Conservation (phyloP, 371 early-diverging fungal genomes). For the Rhizomucor miehei region DNA sequence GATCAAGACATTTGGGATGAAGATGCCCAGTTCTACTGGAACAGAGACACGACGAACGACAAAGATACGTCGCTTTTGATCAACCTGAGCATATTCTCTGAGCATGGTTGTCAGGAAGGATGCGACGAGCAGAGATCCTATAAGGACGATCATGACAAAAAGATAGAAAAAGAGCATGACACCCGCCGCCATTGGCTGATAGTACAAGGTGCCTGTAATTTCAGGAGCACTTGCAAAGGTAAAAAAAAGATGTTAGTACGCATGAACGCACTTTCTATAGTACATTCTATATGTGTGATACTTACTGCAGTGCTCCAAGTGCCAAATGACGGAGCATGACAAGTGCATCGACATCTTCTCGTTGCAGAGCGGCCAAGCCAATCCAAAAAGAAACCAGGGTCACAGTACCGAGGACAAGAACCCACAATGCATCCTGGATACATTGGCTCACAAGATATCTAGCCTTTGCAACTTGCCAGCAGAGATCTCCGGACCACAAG, state of each 20-base stretch:
- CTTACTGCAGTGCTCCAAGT: slow-evolving; percentile 49
- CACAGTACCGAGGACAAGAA: slow-evolving; percentile 16
- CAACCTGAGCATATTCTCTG: slow-evolving; percentile 16
- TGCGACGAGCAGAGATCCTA: slow-evolving; percentile 29
- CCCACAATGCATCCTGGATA: slow-evolving; percentile 30
- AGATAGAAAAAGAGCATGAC: slow-evolving; percentile 31
- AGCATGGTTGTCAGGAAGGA: slow-evolving; percentile 40
- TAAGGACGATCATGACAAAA: slow-evolving; percentile 26
- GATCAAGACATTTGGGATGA: slow-evolving; percentile 24
- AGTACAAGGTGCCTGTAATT: slow-evolving; percentile 34
- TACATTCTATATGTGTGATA: too few species aligned
- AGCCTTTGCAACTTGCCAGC: slow-evolving; percentile 29
- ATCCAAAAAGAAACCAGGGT: slow-evolving; percentile 36
- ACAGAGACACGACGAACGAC: slow-evolving; percentile 12
- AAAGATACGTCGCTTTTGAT: slow-evolving; percentile 18
- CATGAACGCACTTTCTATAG: neutral
- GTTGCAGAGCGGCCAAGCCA: slow-evolving; percentile 35
- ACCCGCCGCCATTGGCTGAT: slow-evolving; percentile 30
- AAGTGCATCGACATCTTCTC: slow-evolving; percentile 24
- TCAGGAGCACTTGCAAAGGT: slow-evolving; percentile 28
- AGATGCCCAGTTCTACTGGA: slow-evolving; percentile 16
- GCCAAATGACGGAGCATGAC: slow-evolving; percentile 28
- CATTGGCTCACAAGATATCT: slow-evolving; percentile 28
- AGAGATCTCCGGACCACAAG: slow-evolving; percentile 19
- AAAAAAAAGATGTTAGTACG: neutral